Evolutionary conservation across 208 protist genomes (phyloP).

Genomic region (Acanthamoeba triangularis): DNA sequence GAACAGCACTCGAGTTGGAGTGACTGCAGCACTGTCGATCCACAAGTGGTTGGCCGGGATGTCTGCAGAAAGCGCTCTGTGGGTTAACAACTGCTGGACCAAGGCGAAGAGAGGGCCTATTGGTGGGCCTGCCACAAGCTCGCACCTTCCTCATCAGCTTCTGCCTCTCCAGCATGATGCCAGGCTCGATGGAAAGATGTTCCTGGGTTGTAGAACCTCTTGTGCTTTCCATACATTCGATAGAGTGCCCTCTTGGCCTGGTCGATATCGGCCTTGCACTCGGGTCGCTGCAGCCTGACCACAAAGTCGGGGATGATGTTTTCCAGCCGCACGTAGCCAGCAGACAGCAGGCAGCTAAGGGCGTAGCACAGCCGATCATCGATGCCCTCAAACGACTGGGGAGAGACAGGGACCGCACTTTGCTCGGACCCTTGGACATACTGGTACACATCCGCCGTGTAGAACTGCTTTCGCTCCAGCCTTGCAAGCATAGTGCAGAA

Average conservation of each 20-base stretch:
- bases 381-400: not conserved
- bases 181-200: slow-evolving; percentile 7
- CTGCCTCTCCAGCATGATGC: slow-evolving; percentile 8
- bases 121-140: slow-evolving; percentile 5
- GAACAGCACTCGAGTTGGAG: slow-evolving; percentile 4
- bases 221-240: slow-evolving; percentile 25
- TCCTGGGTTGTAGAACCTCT: slow-evolving; percentile 18
- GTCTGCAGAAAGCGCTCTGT: slow-evolving; percentile 16
- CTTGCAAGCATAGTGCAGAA: slow-evolving; percentile 18
- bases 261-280: not conserved
- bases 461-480: slow-evolving; percentile 13
- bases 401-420: not conserved
- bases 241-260: slow-evolving; percentile 15
- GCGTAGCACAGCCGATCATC: not conserved
- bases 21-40: slow-evolving; percentile 11
- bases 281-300: not conserved
- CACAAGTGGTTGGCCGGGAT: slow-evolving; percentile 3
- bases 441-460: not conserved
- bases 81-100: slow-evolving; percentile 20
- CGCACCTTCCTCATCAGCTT: slow-evolving; percentile 1
- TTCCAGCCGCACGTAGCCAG: slow-evolving; percentile 8
- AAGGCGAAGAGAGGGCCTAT: not conserved
- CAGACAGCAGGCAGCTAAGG: slow-evolving; percentile 21
- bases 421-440: not conserved
- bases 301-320: not conserved